phyloP scores from a whole-genome alignment of 2,329 filamentous ascomycete genomes.

The Parafenestella ontariensis region DNA sequence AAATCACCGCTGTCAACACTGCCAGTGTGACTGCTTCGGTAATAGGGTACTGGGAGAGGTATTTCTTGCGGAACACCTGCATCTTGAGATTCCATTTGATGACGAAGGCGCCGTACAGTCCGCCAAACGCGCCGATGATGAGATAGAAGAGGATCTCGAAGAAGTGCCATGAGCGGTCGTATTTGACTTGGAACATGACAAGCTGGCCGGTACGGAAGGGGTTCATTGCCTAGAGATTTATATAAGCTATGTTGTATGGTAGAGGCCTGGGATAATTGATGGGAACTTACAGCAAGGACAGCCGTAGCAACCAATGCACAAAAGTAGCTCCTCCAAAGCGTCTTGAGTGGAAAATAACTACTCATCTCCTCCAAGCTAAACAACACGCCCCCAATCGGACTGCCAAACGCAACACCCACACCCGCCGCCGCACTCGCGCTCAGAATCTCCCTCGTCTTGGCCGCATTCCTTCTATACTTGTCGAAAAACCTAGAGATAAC shows the following conservation, averaged over 20 bases:
- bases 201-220: slow-evolving; percentile 95
- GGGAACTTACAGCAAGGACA: slow-evolving; percentile 76
- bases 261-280: too few species aligned
- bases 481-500: slow-evolving; percentile 92
- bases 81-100: slow-evolving; percentile 96
- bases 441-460: slow-evolving; percentile 92
- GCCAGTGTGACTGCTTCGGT: slow-evolving; percentile 87
- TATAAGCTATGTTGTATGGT: too few species aligned
- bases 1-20: slow-evolving; percentile 84
- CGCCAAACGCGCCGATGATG: slow-evolving; percentile 89
- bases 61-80: slow-evolving; percentile 93
- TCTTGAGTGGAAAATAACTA: slow-evolving; percentile 94
- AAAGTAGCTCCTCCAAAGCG: slow-evolving; percentile 97
- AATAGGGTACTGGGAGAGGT: slow-evolving; percentile 82
- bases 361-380: slow-evolving; percentile 99
- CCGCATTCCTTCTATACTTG: slow-evolving; percentile 90
- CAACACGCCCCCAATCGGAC: slow-evolving; percentile 93
- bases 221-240: slow-evolving; percentile 84
- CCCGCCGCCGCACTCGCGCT: slow-evolving; percentile 94
- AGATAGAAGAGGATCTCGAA: slow-evolving; percentile 95
- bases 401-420: slow-evolving; percentile 95
- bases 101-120: slow-evolving; percentile 92
- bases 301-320: slow-evolving; percentile 95
- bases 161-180: slow-evolving; percentile 97
- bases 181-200: slow-evolving; percentile 98